Percentiles rank a stretch among this genome's conserved stretches.
phyloP scores from a whole-genome alignment of 2,329 filamentous ascomycete species.

The Curvularia verruculosa region DNA sequence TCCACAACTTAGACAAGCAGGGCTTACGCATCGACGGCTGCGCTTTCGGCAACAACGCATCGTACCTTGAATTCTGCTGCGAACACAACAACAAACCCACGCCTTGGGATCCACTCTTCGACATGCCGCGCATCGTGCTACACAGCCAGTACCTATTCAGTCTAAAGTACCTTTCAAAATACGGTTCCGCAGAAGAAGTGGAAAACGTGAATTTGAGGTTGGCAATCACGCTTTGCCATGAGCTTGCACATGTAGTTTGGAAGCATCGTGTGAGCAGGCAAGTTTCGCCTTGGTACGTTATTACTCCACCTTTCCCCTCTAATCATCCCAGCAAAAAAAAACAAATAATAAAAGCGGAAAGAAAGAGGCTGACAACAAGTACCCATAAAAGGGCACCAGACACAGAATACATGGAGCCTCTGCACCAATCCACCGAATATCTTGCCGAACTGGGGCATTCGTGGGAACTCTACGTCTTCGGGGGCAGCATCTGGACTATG shows the following conservation, averaged over 20 bases:
- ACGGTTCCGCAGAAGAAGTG: not conserved
- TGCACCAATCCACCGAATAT: not conserved
- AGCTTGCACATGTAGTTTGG: constrained; percentile 13
- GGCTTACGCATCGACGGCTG: not conserved
- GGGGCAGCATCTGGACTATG: constrained; percentile 11
- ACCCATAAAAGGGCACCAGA: not conserved
- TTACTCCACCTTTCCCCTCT: not conserved
- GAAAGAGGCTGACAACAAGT: not conserved
- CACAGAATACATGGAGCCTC: not conserved
- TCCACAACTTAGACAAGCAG: not conserved
- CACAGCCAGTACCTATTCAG: constrained; percentile 7
- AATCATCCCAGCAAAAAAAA: no score
- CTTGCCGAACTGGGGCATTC: constrained; percentile 9
- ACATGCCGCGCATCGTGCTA: constrained; percentile 3
- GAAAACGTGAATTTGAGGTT: constrained; percentile 3
- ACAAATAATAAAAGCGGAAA: no score
- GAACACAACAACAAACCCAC: not conserved
- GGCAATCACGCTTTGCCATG: constrained; percentile 11
- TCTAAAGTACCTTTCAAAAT: not conserved
- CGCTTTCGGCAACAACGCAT: not conserved
- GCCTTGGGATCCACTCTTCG: not conserved
- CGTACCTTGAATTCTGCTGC: not conserved
- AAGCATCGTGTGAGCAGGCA: not conserved
- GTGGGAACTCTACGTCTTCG: constrained; percentile 10
- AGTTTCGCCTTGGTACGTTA: not conserved